phyloP scores from a whole-genome alignment of 2,329 filamentous ascomycete genomes.

The Xylaria digitata region DNA sequence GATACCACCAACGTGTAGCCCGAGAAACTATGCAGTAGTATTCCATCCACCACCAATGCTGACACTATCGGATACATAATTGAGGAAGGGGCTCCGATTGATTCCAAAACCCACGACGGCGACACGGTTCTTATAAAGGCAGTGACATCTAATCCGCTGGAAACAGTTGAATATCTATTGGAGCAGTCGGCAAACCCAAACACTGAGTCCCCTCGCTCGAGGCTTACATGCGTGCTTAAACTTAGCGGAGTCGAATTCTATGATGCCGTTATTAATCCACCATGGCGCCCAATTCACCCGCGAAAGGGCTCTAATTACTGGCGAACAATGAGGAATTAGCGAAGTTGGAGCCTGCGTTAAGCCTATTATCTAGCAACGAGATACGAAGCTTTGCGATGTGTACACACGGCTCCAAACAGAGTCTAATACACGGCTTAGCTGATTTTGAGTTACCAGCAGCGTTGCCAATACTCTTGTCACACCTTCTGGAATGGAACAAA shows the following conservation, averaged over 20 bases:
- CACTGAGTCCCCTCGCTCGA: background rate
- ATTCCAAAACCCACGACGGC: background rate
- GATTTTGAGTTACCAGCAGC: background rate
- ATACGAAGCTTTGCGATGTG: background rate
- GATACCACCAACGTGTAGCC: no score
- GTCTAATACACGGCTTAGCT: background rate
- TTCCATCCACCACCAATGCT: background rate
- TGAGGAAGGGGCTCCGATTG: background rate
- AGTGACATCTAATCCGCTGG: background rate
- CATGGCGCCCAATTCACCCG: background rate
- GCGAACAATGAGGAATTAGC: no score
- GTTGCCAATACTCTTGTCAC: background rate
- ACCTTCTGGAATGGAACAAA: no score
- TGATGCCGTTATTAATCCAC: background rate
- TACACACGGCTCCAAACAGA: background rate
- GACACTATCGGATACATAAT: background rate
- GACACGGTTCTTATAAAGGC: slow-evolving; percentile 12
- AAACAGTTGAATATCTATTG: slow-evolving; percentile 8
- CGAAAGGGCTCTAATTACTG: no score
- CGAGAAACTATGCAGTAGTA: no score
- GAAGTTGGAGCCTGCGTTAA: background rate
- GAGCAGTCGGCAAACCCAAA: slow-evolving; percentile 3
- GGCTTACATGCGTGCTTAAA: background rate
- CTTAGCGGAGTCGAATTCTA: background rate
- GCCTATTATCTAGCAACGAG: background rate